These are phyloP conservation scores for Naganishia antarctica DNA, from an alignment of 768 basidiomycete genomes.

Conservation along the genomic window DNA sequence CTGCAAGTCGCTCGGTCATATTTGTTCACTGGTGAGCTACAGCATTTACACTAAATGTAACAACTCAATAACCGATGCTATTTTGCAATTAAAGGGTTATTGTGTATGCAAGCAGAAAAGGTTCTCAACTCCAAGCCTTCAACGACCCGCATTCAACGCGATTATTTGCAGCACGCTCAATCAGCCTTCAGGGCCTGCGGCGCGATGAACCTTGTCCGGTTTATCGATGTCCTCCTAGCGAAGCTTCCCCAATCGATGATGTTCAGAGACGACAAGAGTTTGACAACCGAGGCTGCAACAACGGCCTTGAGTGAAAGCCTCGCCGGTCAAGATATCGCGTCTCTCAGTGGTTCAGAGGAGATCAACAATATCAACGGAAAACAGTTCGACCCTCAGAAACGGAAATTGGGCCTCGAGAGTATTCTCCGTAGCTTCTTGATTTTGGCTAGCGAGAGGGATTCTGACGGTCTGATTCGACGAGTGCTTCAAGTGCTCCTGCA, in stretches of 20 bases:
- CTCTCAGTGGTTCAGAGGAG: background rate
- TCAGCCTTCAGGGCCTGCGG: slow-evolving; percentile 3
- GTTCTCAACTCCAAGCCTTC: background rate
- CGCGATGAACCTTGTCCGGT: slow-evolving; percentile 6
- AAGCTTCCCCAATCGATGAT: background rate
- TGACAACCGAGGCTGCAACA: background rate
- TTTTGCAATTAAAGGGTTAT: background rate
- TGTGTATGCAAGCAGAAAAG: slow-evolving; percentile 4
- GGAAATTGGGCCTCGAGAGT: slow-evolving; percentile 19
- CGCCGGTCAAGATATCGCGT: background rate
- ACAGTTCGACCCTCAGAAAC: background rate
- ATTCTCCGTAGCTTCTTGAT: slow-evolving; percentile 20
- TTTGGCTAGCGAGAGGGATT: slow-evolving; percentile 25
- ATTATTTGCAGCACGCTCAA: background rate
- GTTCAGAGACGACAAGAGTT: background rate
- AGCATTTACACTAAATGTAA: too few relatives aligned
- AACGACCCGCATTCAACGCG: background rate
- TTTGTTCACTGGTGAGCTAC: slow-evolving; percentile 1
- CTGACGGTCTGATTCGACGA: slow-evolving; percentile 19
- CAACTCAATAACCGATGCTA: too few relatives aligned
- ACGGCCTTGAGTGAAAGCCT: background rate
- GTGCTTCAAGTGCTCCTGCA: slow-evolving; percentile 25
- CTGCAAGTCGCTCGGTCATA: slow-evolving; percentile 18
- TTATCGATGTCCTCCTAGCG: background rate
- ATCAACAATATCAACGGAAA: background rate